phyloP scores from a whole-genome alignment of 1,284 basidiomycete genomes.

The Heterobasidion parviporum region DNA sequence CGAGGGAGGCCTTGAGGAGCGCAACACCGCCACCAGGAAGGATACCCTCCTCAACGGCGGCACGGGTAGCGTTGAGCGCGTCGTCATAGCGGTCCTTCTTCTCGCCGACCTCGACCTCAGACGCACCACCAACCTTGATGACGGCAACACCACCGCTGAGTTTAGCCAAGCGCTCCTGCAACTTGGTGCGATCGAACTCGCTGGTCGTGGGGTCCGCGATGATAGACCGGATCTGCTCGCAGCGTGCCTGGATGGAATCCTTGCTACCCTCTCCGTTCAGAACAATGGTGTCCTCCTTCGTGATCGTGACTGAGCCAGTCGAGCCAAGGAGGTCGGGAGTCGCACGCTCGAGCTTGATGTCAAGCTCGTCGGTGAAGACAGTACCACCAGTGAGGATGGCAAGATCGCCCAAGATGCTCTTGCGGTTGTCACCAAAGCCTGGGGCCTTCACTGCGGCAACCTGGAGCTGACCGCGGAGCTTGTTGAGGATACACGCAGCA shows the following conservation, averaged over 20 bases:
- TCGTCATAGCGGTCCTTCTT: slow-evolving; percentile 99
- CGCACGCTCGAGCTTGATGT: slow-evolving; percentile 93
- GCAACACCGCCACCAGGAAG: slow-evolving; percentile 94
- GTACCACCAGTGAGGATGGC: slow-evolving; percentile 96
- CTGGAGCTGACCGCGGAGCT: slow-evolving; percentile 93
- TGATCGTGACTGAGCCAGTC: slow-evolving; percentile 89
- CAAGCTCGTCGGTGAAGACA: slow-evolving; percentile 97
- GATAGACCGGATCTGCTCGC: slow-evolving; percentile 90
- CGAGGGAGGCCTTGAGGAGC: slow-evolving; percentile 81
- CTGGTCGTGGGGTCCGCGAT: slow-evolving; percentile 81
- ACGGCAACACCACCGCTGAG: slow-evolving; percentile 94
- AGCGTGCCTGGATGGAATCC: slow-evolving; percentile 79
- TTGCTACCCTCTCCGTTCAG: slow-evolving; percentile 91
- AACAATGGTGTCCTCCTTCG: slow-evolving; percentile 97
- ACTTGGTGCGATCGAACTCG: slow-evolving; percentile 93
- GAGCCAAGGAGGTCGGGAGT: slow-evolving; percentile 88
- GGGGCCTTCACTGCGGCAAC: slow-evolving; percentile 95
- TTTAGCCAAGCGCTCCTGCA: slow-evolving; percentile 97
- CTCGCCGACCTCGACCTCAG: slow-evolving; percentile 96
- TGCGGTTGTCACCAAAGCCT: slow-evolving; percentile 98
- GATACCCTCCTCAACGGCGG: slow-evolving; percentile 97
- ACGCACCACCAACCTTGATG: slow-evolving; percentile 93
- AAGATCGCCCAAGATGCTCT: slow-evolving; percentile 93
- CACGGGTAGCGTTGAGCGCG: slow-evolving; percentile 93
- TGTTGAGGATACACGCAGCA: slow-evolving; percentile 97